Conservation (phyloP, 2,329 filamentous ascomycete genomes). For the Colletotrichum zoysiae region DNA sequence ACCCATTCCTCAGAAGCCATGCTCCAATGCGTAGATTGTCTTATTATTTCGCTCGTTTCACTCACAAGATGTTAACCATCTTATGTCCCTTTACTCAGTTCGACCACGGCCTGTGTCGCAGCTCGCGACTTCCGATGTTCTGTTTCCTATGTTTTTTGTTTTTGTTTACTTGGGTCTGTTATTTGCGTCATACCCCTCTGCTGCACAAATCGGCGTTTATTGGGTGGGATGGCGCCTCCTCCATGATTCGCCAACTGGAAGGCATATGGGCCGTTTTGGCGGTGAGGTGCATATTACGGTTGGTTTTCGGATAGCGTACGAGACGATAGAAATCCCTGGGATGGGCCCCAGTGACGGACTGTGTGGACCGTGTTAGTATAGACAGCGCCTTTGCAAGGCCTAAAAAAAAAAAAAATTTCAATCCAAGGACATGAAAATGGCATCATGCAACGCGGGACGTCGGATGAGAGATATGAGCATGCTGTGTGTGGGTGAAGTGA, state of each 20-base stretch:
- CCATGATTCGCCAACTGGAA: conserved; percentile 21
- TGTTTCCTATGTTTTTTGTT: conserved; percentile 30
- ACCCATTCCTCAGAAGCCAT: conserved; percentile 57
- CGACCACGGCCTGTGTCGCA: conserved; percentile 2
- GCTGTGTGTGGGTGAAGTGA: neutral
- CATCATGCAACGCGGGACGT: neutral
- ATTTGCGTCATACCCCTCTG: conserved; percentile 41
- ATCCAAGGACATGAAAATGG: neutral
- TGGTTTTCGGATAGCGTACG: conserved; percentile 28
- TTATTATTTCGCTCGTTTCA: neutral
- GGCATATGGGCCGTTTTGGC: conserved; percentile 32
- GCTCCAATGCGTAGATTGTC: conserved; percentile 10
- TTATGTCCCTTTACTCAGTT: neutral
- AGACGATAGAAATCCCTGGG: conserved; percentile 25
- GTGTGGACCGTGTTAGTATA: conserved; percentile 30
- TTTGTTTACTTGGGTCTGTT: conserved; percentile 12
- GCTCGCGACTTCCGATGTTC: conserved; percentile 22
- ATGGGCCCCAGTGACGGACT: conserved; percentile 21
- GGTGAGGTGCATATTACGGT: conserved; percentile 25
- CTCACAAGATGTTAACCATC: neutral
- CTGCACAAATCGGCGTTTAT: conserved; percentile 40
- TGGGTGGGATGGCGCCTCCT: conserved; percentile 27
- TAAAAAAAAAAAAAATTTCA: neutral
- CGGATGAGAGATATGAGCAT: neutral
- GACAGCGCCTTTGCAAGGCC: neutral